These are phyloP conservation scores for Taphrina flavorubra DNA, from an alignment of 1,139 yeast species.

Conservation along the genomic window DNA sequence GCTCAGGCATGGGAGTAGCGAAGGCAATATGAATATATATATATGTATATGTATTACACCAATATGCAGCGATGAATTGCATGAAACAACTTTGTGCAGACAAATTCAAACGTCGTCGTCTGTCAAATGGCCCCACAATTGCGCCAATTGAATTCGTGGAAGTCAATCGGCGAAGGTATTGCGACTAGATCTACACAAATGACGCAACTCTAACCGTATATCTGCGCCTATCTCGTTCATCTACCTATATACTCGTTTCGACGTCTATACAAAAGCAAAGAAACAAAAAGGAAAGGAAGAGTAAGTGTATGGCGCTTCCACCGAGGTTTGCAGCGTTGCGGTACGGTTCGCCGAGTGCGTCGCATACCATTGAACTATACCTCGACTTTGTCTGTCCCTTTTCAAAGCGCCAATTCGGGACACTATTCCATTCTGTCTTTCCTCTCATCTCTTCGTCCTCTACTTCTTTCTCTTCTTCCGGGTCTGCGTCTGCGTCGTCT, in stretches of 20 bases:
- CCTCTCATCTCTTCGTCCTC: background rate
- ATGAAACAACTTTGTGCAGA: too few species aligned
- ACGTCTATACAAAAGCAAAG: too few species aligned
- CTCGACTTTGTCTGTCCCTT: conserved; percentile 81
- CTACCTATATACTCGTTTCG: too few species aligned
- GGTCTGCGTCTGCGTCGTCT: too few species aligned
- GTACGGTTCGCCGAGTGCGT: conserved; percentile 28
- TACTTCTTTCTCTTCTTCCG: too few species aligned
- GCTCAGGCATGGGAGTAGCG: background rate
- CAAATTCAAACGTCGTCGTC: too few species aligned
- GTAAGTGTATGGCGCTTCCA: conserved; percentile 28
- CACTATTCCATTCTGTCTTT: conserved; percentile 60
- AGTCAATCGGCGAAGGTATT: background rate
- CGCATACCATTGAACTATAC: conserved; percentile 61
- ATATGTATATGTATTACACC: too few species aligned
- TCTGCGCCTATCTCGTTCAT: too few species aligned
- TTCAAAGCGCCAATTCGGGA: conserved; percentile 66
- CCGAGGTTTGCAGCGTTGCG: conserved; percentile 38
- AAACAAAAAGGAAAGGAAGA: background rate
- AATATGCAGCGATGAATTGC: too few species aligned
- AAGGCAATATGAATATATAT: too few species aligned
- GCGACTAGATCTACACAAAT: background rate
- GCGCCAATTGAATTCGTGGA: background rate
- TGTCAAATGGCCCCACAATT: too few species aligned
- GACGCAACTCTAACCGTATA: background rate